These are phyloP conservation scores for Monosporascus sp. DNA, from an alignment of 2,329 filamentous ascomycete genomes.

Conservation along the genomic window DNA sequence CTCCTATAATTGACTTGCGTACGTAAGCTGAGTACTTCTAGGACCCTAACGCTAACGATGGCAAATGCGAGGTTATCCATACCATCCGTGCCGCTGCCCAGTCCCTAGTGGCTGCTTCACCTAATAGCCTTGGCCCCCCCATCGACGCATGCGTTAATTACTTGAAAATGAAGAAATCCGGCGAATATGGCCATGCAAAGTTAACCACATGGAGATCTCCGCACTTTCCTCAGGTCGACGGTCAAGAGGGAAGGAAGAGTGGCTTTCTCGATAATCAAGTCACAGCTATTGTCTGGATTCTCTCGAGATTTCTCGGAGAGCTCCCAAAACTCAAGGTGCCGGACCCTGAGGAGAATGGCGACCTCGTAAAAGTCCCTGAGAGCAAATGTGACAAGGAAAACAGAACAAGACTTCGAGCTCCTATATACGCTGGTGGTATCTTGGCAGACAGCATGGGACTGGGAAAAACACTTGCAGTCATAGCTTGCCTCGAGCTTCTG, in stretches of 20 bases:
- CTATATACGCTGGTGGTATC: conserved; percentile 20
- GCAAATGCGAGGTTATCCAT: conserved; percentile 9
- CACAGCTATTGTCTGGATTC: conserved; percentile 24
- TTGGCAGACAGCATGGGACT: conserved; percentile 25
- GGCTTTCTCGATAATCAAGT: conserved; percentile 22
- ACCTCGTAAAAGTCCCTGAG: background rate
- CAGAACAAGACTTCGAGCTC: conserved; percentile 12
- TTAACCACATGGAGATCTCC: conserved; percentile 18
- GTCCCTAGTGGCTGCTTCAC: conserved; percentile 17
- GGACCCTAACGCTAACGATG: conserved; percentile 3
- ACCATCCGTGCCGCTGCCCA: conserved; percentile 14
- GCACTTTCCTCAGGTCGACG: conserved; percentile 14
- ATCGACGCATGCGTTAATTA: conserved; percentile 16
- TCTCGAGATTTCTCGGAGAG: conserved; percentile 19
- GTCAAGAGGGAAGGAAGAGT: conserved; percentile 9
- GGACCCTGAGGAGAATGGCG: background rate
- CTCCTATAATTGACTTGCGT: no score
- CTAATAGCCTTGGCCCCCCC: conserved; percentile 21
- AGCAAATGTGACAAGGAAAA: conserved; percentile 6
- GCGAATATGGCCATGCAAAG: conserved; percentile 16
- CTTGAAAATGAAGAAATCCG: conserved; percentile 18
- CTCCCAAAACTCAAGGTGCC: conserved; percentile 13
- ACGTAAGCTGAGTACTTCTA: background rate
- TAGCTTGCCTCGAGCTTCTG: conserved; percentile 16
- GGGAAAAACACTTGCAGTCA: conserved; percentile 20